phyloP scores from a whole-genome alignment of 2,329 filamentous ascomycete species.

The Trichophyton benhamiae region DNA sequence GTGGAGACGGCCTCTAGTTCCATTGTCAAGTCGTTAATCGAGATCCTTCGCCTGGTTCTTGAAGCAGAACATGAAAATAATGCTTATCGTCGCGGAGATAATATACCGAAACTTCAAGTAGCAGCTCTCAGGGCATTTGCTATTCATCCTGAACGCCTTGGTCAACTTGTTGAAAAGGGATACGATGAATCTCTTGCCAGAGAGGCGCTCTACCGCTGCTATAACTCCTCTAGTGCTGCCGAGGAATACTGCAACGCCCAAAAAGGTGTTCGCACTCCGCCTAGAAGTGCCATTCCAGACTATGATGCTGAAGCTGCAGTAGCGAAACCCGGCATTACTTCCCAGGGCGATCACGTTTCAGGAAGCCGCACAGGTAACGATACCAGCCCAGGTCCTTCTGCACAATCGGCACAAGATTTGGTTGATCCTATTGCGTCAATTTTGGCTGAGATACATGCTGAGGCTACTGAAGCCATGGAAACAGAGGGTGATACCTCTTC shows the following conservation, averaged over 20 bases:
- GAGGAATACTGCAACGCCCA: slow-evolving; percentile 65
- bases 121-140: slow-evolving; percentile 41
- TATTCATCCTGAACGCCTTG: slow-evolving; percentile 38
- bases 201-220: slow-evolving; percentile 74
- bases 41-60: slow-evolving; percentile 68
- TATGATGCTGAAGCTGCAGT: slow-evolving; percentile 37
- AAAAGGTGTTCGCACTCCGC: slow-evolving; percentile 43
- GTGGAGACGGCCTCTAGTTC: slow-evolving; percentile 68
- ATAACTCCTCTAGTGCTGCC: slow-evolving; percentile 49
- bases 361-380: not conserved
- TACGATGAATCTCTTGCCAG: slow-evolving; percentile 52
- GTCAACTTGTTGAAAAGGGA: slow-evolving; percentile 34
- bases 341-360: slow-evolving; percentile 12
- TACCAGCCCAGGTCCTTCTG: not conserved
- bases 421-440: slow-evolving; percentile 13
- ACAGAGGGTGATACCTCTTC: slow-evolving; percentile 25
- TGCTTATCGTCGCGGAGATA: slow-evolving; percentile 51
- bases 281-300: slow-evolving; percentile 54
- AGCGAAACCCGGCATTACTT: slow-evolving; percentile 12
- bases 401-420: not conserved
- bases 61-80: slow-evolving; percentile 62
- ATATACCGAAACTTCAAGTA: slow-evolving; percentile 38
- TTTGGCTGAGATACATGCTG: slow-evolving; percentile 12
- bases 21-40: slow-evolving; percentile 66
- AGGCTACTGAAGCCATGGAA: slow-evolving; percentile 21